Evolutionary conservation across 257 asterid species (phyloP).

Genomic region (Lithospermum erythrorhizon): DNA sequence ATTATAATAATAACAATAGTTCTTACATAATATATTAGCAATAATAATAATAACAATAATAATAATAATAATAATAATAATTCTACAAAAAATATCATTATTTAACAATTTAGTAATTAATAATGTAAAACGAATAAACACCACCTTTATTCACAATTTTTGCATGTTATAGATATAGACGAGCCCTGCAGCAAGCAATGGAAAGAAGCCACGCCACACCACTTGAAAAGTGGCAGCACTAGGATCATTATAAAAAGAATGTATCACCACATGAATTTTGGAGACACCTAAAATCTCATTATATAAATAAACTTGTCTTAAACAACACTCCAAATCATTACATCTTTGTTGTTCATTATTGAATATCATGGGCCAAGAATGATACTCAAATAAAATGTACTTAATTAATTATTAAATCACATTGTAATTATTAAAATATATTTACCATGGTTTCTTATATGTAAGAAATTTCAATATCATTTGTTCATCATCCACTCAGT

Average conservation of each 20-base stretch:
- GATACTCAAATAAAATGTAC: constrained; percentile 8
- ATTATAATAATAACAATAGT: too few species aligned
- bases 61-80: too few species aligned
- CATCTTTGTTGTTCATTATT: background rate
- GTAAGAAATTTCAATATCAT: background rate
- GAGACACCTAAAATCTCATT: background rate
- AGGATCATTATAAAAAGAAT: background rate
- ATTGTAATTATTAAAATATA: constrained; percentile 15
- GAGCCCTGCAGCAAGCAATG: too few species aligned
- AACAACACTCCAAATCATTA: constrained; percentile 4
- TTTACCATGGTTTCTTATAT: too few species aligned
- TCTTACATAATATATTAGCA: too few species aligned
- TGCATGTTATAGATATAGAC: too few species aligned
- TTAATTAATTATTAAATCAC: constrained; percentile 8
- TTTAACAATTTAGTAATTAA: too few species aligned
- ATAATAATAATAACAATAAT: too few species aligned
- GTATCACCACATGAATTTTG: background rate
- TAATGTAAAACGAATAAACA: too few species aligned
- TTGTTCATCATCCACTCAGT: background rate
- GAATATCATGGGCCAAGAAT: background rate
- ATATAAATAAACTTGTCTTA: too few species aligned
- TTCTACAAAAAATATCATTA: too few species aligned
- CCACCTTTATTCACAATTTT: too few species aligned
- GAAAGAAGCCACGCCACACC: constrained; percentile 13
- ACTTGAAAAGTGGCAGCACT: constrained; percentile 6